Percentiles rank a stretch among this genome's conserved stretches.
Conservation (phyloP, 345 rosid species). For the Limnanthes douglasii region DNA sequence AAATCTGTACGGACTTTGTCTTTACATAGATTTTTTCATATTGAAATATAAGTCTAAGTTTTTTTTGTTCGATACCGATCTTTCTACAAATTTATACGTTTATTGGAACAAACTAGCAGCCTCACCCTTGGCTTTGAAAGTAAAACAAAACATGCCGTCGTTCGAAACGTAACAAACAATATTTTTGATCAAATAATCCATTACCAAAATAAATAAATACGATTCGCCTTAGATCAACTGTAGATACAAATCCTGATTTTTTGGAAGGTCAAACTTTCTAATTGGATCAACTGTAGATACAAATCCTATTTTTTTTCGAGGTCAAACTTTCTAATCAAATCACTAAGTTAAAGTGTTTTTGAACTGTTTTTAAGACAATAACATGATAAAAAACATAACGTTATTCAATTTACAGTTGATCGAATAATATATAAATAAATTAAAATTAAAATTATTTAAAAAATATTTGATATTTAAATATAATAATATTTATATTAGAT, state of each 20-base stretch:
- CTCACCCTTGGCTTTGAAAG: conserved; percentile 91
- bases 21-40: conserved; percentile 70
- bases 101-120: conserved; percentile 61
- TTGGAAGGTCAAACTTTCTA: conserved; percentile 68
- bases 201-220: conserved; percentile 56
- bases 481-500: no score
- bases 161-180: conserved; percentile 73
- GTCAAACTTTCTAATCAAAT: no score
- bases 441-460: no score
- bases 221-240: conserved; percentile 81
- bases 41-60: conserved; percentile 74
- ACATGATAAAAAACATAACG: no score
- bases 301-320: no score
- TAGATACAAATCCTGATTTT: conserved; percentile 72
- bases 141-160: conserved; percentile 67
- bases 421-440: no score
- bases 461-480: no score
- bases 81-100: conserved; percentile 87
- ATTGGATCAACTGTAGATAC: conserved; percentile 29
- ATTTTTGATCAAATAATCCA: conserved; percentile 66
- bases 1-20: conserved; percentile 52
- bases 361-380: no score
- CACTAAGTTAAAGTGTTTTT: no score
- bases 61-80: conserved; percentile 52
- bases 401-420: no score